Percentiles rank a stretch among this genome's conserved stretches.
phyloP scores from a whole-genome alignment of 306 rosid genomes.

The Erythrophleum fordii region DNA sequence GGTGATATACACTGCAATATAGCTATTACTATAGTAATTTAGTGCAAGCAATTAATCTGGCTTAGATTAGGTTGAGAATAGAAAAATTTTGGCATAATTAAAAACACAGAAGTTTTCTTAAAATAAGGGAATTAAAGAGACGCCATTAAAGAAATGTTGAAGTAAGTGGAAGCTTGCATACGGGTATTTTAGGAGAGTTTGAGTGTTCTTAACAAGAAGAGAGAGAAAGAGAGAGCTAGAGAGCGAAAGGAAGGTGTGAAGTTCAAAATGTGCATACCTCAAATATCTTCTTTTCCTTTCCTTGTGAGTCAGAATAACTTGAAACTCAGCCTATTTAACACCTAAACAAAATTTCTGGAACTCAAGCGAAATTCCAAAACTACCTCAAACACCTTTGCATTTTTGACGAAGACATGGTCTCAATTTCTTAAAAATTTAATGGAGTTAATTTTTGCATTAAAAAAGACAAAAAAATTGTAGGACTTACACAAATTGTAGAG shows the following conservation, averaged over 20 bases:
- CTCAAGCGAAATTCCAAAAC: constrained; percentile 1
- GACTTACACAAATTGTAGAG: no score
- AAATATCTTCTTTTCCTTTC: constrained; percentile 17
- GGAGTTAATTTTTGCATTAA: background rate
- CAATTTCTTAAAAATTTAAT: background rate
- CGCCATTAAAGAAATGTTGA: constrained; percentile 23
- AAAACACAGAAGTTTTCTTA: constrained; percentile 18
- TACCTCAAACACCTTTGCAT: constrained; percentile 1
- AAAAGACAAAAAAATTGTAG: background rate
- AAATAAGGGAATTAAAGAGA: constrained; percentile 11
- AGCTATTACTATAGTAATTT: background rate
- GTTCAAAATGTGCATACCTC: constrained; percentile 34
- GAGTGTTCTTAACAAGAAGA: background rate
- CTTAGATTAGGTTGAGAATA: constrained; percentile 1
- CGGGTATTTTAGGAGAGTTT: constrained; percentile 22
- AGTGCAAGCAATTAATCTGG: constrained; percentile 9
- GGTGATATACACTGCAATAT: background rate
- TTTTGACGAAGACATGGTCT: background rate
- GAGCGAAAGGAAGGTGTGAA: background rate
- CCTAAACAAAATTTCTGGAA: constrained; percentile 6
- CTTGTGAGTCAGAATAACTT: constrained; percentile 17
- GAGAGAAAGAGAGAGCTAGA: background rate
- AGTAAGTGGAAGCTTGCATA: constrained; percentile 4
- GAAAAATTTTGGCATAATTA: constrained; percentile 5
- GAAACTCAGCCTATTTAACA: constrained; percentile 15